Percentiles rank a stretch among this genome's conserved stretches.
Evolutionary conservation across 139 green algal genomes (phyloP).

Genomic region (Coelastrella sp.): DNA sequence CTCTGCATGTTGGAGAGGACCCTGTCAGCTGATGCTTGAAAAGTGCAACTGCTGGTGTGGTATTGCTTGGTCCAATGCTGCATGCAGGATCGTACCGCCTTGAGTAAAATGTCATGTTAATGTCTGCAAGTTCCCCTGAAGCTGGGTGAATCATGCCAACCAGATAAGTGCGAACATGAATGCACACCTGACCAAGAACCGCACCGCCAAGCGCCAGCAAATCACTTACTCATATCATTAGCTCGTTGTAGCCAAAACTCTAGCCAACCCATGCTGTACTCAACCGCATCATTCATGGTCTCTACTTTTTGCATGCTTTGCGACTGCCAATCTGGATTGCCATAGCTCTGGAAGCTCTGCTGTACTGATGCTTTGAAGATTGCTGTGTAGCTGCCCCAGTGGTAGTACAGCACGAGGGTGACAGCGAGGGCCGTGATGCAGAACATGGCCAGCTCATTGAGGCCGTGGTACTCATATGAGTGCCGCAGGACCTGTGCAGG

Average conservation of each 20-base stretch:
- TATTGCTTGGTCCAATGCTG: no score
- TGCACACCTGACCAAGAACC: not conserved
- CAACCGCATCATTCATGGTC: conserved; percentile 45
- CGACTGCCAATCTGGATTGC: conserved; percentile 49
- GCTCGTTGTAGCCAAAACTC: conserved; percentile 43
- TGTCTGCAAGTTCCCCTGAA: not conserved
- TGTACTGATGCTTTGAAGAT: conserved; percentile 46
- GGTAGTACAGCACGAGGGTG: conserved; percentile 43
- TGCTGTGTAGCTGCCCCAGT: conserved; percentile 41
- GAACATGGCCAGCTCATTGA: conserved; percentile 43
- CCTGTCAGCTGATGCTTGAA: no score
- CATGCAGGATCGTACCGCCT: no score
- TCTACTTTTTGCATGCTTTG: conserved; percentile 29
- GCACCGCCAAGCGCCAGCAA: not conserved
- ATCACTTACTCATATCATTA: not conserved
- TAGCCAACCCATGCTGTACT: conserved; percentile 30
- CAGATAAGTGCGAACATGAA: not conserved
- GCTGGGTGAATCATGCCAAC: not conserved
- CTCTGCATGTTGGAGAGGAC: not conserved
- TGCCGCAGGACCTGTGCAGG: conserved; percentile 30
- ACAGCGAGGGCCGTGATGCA: conserved; percentile 8
- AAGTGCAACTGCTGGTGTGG: no score
- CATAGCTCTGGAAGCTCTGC: conserved; percentile 24
- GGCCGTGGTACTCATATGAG: conserved; percentile 50
- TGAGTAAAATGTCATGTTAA: no score